Evolutionary conservation across 306 rosid genomes (phyloP).

Genomic region (Pueraria montana): DNA sequence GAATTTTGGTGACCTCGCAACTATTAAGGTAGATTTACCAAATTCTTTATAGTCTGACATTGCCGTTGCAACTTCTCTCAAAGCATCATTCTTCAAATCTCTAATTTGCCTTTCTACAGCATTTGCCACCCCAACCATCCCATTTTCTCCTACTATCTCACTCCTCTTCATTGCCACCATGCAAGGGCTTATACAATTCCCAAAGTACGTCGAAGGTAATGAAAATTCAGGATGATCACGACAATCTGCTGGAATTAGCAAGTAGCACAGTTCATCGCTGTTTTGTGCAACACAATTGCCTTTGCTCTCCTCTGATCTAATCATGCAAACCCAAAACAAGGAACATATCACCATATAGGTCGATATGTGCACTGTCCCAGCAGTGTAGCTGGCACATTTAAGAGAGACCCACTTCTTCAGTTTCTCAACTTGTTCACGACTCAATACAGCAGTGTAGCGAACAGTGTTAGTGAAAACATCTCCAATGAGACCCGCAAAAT

Average conservation of each 20-base stretch:
- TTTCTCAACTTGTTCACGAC: slow-evolving; percentile 22
- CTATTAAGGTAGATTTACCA: not conserved
- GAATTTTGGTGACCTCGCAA: slow-evolving; percentile 59
- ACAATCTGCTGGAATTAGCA: slow-evolving; percentile 58
- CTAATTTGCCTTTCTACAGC: slow-evolving; percentile 47
- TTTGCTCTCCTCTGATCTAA: slow-evolving; percentile 30
- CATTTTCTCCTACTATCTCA: slow-evolving; percentile 50
- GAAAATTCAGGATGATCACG: slow-evolving; percentile 43
- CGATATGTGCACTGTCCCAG: slow-evolving; percentile 27
- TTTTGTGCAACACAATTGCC: not conserved
- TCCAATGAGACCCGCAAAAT: not conserved
- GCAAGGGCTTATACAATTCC: slow-evolving; percentile 50
- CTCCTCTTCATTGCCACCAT: slow-evolving; percentile 32
- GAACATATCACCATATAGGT: slow-evolving; percentile 52
- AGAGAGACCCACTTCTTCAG: slow-evolving; percentile 26
- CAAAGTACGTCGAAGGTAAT: slow-evolving; percentile 55
- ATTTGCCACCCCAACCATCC: slow-evolving; percentile 41
- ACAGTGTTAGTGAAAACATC: not conserved
- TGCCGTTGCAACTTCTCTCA: slow-evolving; percentile 52
- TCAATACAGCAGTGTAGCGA: slow-evolving; percentile 26
- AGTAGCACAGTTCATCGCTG: slow-evolving; percentile 32
- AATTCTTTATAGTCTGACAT: slow-evolving; percentile 25
- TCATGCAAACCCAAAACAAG: slow-evolving; percentile 51
- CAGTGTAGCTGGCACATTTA: not conserved
- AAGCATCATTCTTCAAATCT: slow-evolving; percentile 45